Conservation (phyloP, 176 grass and related monocot species). For the Puccinellia tenuiflora region DNA sequence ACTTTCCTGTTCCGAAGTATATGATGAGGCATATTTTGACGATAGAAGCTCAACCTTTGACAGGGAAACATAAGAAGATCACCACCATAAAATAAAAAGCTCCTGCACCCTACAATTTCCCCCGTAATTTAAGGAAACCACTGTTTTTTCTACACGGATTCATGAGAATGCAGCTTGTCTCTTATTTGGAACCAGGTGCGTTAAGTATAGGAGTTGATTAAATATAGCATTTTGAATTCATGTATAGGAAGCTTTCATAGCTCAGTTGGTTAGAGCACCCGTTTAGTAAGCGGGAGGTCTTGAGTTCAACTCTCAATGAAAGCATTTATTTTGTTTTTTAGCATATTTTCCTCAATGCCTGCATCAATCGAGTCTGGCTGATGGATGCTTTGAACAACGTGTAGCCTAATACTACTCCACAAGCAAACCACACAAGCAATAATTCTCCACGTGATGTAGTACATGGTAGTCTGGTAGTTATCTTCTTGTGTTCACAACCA, state of each 20-base stretch:
- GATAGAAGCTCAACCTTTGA: neutral
- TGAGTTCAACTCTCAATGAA: constrained; percentile 83
- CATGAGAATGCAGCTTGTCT: neutral
- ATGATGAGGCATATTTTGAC: neutral
- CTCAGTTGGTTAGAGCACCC: constrained; percentile 90
- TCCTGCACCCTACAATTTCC: neutral
- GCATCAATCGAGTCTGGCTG: no score
- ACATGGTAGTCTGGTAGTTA: no score
- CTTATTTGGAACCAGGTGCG: no score
- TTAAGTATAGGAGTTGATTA: no score
- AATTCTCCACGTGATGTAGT: no score
- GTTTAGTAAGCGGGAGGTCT: constrained; percentile 94
- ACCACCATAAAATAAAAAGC: neutral
- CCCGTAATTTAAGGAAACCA: neutral
- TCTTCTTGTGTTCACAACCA: no score
- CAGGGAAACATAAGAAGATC: no score
- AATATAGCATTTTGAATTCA: no score
- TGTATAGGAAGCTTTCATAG: constrained; percentile 45
- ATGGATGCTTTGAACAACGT: no score
- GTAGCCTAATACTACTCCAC: no score
- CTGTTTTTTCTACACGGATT: neutral
- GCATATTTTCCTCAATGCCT: no score
- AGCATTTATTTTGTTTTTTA: neutral
- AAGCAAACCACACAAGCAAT: no score
- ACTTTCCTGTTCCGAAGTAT: neutral